These are phyloP conservation scores for Cladosporium sp. DNA, from an alignment of 2,329 filamentous ascomycete species.

Conservation along the genomic window DNA sequence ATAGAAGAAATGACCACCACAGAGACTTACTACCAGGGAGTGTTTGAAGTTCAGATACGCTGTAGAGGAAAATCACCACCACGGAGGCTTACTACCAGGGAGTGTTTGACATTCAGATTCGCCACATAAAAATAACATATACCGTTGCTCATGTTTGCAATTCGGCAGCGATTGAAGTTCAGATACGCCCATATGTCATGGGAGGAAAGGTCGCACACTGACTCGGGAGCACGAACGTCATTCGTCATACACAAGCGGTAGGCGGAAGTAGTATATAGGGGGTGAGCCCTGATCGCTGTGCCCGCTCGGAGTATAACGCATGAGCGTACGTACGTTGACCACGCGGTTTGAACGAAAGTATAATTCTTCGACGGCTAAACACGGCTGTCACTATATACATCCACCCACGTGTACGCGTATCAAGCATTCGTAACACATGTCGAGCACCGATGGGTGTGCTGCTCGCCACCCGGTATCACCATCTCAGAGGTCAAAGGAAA, in stretches of 20 bases:
- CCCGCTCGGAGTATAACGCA: not conserved
- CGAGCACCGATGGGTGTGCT: no score
- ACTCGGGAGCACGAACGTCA: no score
- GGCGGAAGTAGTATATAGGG: not conserved
- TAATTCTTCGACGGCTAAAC: not conserved
- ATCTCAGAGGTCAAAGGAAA: no score
- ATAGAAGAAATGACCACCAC: not conserved
- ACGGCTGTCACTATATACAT: not conserved
- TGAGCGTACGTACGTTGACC: not conserved
- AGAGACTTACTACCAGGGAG: not conserved
- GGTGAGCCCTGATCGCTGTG: not conserved
- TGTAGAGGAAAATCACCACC: no score
- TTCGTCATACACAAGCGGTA: no score
- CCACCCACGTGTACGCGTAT: not conserved
- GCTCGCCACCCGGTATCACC: no score
- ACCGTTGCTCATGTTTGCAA: not conserved
- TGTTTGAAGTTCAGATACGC: not conserved
- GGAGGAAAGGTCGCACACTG: no score
- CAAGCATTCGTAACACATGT: not conserved
- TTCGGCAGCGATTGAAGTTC: not conserved
- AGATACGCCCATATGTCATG: not conserved
- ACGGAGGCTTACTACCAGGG: not conserved
- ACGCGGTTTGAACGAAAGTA: not conserved
- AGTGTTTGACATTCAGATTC: not conserved
- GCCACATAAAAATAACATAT: not conserved